Base-by-base conservation (phyloP, 2,329 filamentous ascomycete genomes). In the Dactylellina cionopaga region DNA sequence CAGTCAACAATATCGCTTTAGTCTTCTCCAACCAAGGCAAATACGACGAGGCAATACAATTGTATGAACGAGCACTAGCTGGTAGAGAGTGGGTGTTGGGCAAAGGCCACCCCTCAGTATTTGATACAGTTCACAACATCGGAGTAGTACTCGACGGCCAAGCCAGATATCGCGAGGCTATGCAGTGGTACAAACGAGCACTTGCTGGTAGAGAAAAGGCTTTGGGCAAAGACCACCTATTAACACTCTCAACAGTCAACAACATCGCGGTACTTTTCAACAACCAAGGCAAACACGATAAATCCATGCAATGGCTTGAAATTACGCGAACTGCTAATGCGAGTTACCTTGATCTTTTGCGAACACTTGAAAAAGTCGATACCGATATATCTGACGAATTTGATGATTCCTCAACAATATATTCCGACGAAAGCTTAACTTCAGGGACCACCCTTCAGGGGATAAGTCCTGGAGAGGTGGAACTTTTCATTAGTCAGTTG, bases 21-120 rank as follows among this genome's bases (percentile, higher is more conserved):
- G n/a, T n/a, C n/a, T n/a, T n/a, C n/a, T n/a, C n/a, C n/a, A n/a
- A n/a, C n/a, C n/a, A n/a, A n/a, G n/a, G n/a, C n/a, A 55, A 55
- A 24, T 70, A 72, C 35, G 56, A 60, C 13, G 52, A 75, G 37
- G 58, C 71, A 19, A 37, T 59, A 19, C 22, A 58, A 35, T 64
- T 33, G 44, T 59, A 43, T 13, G 29, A 59, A 37, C 58, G 54
- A 27, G 39, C 65, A 11, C 71, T 74, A 13, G 58, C 47, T 10
- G 52, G 44, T 10, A 5, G 37, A 3, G 65, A 75, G 52, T 59
- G 58, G 24, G n/a, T 22, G 1, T 37, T 75, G 5, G 71, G 71
- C 19, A 33, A 25, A 24, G 60, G 74, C 29, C 65, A 72, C 47
- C 44, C 41, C 2, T 62, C 19, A 10, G 62, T 55, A 5, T 39